A percentile compares a stretch with the other conserved stretches of the same genome.
These are phyloP conservation scores for Colletotrichum orchidophilum DNA, from an alignment of 2,329 filamentous ascomycete genomes.

Conservation along the genomic window DNA sequence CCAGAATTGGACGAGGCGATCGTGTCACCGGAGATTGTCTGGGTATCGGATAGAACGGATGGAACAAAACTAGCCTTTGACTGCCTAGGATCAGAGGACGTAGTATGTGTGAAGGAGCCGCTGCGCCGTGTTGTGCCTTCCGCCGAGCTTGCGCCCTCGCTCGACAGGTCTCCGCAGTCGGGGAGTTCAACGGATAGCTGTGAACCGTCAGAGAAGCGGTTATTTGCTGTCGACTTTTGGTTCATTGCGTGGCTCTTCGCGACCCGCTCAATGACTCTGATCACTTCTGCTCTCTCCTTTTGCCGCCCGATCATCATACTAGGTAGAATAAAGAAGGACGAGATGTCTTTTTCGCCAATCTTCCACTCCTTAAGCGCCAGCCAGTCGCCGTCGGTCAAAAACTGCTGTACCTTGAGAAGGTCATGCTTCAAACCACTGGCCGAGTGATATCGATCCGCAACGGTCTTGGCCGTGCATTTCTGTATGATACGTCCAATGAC, in stretches of 20 bases:
- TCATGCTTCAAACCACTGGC: conserved; percentile 88
- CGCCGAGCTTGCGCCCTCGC: conserved; percentile 67
- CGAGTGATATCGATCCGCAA: conserved; percentile 89
- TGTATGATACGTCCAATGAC: conserved; percentile 84
- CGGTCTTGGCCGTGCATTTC: conserved; percentile 90
- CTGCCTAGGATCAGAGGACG: conserved; percentile 51
- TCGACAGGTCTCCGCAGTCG: conserved; percentile 64
- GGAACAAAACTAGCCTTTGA: conserved; percentile 51
- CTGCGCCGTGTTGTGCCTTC: conserved; percentile 61
- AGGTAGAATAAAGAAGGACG: conserved; percentile 90
- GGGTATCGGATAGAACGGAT: conserved; percentile 51
- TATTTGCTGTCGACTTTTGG: conserved; percentile 49
- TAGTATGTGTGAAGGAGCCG: conserved; percentile 59
- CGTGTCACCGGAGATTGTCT: conserved; percentile 55
- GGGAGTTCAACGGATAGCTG: conserved; percentile 60
- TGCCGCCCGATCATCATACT: conserved; percentile 82
- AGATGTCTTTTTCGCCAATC: conserved; percentile 86
- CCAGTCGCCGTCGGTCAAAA: conserved; percentile 79
- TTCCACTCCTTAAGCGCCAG: conserved; percentile 76
- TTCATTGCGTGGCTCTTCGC: conserved; percentile 69
- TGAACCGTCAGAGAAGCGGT: conserved; percentile 63
- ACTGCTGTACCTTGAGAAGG: conserved; percentile 75
- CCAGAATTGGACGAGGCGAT: conserved; percentile 57
- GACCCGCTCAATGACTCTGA: conserved; percentile 80
- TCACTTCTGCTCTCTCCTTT: conserved; percentile 74